Conservation (phyloP, 1,139 yeast species). For the Groenewaldozyma auringiensis region DNA sequence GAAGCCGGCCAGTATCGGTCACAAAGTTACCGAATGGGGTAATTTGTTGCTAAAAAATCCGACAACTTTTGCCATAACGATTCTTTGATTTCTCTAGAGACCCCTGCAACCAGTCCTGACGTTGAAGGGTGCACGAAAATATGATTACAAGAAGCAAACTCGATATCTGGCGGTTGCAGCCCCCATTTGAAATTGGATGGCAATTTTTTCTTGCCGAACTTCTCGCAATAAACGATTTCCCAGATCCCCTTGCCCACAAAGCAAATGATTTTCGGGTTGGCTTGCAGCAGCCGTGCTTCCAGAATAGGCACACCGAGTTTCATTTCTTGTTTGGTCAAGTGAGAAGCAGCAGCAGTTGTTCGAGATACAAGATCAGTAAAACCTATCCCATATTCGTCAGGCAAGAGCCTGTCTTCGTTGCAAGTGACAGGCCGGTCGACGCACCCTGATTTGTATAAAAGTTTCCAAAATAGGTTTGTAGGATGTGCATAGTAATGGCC, state of each 20-base stretch:
- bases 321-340: slow-evolving; percentile 48
- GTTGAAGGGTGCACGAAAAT: slow-evolving; percentile 66
- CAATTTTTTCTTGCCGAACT: slow-evolving; percentile 22
- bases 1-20: slow-evolving; percentile 1
- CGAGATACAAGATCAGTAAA: slow-evolving; percentile 65
- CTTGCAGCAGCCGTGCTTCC: slow-evolving; percentile 37
- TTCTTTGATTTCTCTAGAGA: slow-evolving; percentile 42
- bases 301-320: slow-evolving; percentile 48
- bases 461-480: slow-evolving; percentile 63
- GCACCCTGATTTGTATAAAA: slow-evolving; percentile 48
- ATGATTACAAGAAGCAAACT: slow-evolving; percentile 20
- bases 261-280: slow-evolving; percentile 42
- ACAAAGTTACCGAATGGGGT: slow-evolving; percentile 3
- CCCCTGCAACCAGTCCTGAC: slow-evolving; percentile 62
- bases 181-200: slow-evolving; percentile 45
- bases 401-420: slow-evolving; percentile 38
- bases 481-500: slow-evolving; percentile 75
- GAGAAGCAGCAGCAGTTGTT: slow-evolving; percentile 55
- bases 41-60: slow-evolving; percentile 9
- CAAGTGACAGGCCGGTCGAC: slow-evolving; percentile 32
- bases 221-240: slow-evolving; percentile 47
- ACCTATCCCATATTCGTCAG: slow-evolving; percentile 48
- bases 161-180: slow-evolving; percentile 29
- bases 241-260: slow-evolving; percentile 76
- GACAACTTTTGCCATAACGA: slow-evolving; percentile 42